Conservation (phyloP, 345 rosid genomes). For the Combretum micranthum region DNA sequence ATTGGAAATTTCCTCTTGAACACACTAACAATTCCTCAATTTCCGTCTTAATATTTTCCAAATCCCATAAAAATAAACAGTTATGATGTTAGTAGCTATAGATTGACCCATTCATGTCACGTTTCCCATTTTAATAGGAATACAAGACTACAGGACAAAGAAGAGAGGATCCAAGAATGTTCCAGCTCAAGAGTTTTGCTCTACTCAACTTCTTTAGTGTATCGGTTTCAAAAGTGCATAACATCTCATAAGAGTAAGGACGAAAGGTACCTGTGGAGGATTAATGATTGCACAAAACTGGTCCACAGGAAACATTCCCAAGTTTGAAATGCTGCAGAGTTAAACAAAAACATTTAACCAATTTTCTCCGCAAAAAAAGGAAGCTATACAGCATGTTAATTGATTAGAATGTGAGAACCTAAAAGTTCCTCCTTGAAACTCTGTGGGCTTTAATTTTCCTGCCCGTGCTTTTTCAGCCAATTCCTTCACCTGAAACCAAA, state of each 20-base stretch:
- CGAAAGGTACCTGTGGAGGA: slow-evolving; percentile 77
- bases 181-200: no score
- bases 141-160: no score
- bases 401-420: slow-evolving; percentile 33
- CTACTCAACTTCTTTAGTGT: no score
- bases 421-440: slow-evolving; percentile 98
- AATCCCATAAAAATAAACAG: no score
- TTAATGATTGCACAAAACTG: slow-evolving; percentile 92
- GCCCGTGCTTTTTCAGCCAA: slow-evolving; percentile 87
- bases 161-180: no score
- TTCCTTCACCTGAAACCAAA: slow-evolving; percentile 65
- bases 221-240: no score
- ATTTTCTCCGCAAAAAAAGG: not conserved
- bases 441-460: slow-evolving; percentile 86
- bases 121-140: no score
- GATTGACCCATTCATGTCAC: no score
- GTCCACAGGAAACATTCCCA: slow-evolving; percentile 98
- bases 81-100: no score
- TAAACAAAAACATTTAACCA: slow-evolving; percentile 2
- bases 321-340: slow-evolving; percentile 87
- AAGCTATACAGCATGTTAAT: not conserved
- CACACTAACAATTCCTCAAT: no score
- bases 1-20: no score
- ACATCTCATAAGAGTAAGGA: slow-evolving; percentile 1
- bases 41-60: no score